Evolutionary conservation across 495 filamentous ascomycete genomes (phyloP).

Genomic region (Diplogelasinospora grovesii): DNA sequence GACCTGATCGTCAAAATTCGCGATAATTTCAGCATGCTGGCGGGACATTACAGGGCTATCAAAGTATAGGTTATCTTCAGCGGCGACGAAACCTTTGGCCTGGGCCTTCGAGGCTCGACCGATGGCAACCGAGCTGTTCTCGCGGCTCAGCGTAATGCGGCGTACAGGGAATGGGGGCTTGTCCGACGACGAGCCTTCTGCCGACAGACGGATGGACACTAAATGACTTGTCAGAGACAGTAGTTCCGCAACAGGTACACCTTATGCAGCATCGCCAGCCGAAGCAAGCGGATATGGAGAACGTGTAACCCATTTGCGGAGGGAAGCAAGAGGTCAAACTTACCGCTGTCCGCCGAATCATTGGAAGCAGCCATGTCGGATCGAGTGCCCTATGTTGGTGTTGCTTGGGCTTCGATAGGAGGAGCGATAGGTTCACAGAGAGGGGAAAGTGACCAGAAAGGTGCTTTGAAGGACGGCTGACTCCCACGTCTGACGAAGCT

Average conservation of each 20-base stretch:
- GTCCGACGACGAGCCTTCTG: not conserved
- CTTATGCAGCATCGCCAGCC: no score
- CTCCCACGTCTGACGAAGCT: slow-evolving; percentile 10
- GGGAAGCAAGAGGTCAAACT: not conserved
- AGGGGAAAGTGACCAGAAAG: not conserved
- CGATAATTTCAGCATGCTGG: slow-evolving; percentile 58
- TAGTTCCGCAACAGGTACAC: not conserved
- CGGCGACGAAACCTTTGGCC: slow-evolving; percentile 30
- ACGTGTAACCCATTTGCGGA: not conserved
- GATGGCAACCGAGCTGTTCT: slow-evolving; percentile 22
- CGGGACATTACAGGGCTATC: slow-evolving; percentile 79
- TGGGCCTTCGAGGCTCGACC: slow-evolving; percentile 35
- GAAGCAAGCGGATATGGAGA: not conserved
- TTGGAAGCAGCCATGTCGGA: not conserved
- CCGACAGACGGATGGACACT: slow-evolving; percentile 13
- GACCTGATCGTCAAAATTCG: slow-evolving; percentile 40
- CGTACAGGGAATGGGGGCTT: slow-evolving; percentile 16
- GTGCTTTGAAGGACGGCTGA: not conserved
- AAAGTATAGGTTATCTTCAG: slow-evolving; percentile 61
- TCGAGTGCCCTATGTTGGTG: no score
- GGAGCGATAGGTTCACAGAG: not conserved
- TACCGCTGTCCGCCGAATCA: slow-evolving; percentile 1
- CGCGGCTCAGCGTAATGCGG: slow-evolving; percentile 20
- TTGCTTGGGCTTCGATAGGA: no score
- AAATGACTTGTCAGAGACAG: slow-evolving; percentile 3